Evolutionary conservation across 169 alveolate species (phyloP), one percentile per base, ranked within the genome.

Genomic region (Plasmodium falciparum): DNA sequence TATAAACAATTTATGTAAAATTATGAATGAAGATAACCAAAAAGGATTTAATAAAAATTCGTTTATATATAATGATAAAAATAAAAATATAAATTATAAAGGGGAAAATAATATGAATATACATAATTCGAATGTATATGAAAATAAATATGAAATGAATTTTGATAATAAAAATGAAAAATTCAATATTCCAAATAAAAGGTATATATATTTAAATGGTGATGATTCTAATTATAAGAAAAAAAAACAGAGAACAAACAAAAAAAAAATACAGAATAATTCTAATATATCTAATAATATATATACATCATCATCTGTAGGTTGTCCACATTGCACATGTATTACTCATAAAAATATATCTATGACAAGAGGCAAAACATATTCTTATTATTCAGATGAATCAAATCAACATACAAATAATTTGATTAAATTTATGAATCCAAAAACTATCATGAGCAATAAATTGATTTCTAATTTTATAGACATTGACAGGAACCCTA

Each of bases 401-500:
- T 3, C 59, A 22, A 39, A 20, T 62, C 2, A 56, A 0, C 29
- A 58, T 6, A 33, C 29, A 15, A 0, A 43, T 12, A 83, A 50
- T 15, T 29, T 39, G 65, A 69, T 52, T 54, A 61, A 83, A 69
- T 20, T 70, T 7, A 83, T 83, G 12, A 83, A 70, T 58, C 17
- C 20, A 13, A 33, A 61, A 49, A 69, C 69, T 61, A 50, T 83
- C 33, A 6, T 69, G 56, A 61, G 20, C 1, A 83, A 83, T 43
- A 15, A 15, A 17, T 17, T 83, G 9, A 7, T 70, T 3, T 67
- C 91, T 15, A 83, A 83, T 22, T 83, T 56, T 26, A 69, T 69
- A 69, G 91, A 83, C 66, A 49, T 83, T 3, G 61, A 83, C 43
- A 20, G 26, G 39, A 70, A 56, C 50, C 73, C 80, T 11, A 6